Evolutionary conservation across 2,329 filamentous ascomycete species (phyloP), one percentile per base, ranked within the genome.

Genomic region (Scedosporium aurantiacum): DNA sequence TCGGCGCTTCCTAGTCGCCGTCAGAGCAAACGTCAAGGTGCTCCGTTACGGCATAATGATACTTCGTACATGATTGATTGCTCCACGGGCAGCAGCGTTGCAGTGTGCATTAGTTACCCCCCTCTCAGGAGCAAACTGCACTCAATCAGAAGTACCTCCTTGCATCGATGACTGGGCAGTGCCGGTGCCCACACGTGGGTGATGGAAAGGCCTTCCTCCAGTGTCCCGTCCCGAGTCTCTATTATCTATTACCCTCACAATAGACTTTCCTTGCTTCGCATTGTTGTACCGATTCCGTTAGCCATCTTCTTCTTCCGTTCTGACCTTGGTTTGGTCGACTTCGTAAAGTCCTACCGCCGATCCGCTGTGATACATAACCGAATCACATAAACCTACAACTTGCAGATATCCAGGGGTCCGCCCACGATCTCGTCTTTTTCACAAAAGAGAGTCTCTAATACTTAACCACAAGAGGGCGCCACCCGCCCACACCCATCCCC

Each of bases 371-470:
- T 47, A 47, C 57, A 47, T 47, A 59, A 23, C 28, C 57, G 57
- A 45, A 59, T 59, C 57, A 59, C 57, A 59, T 25, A 50, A 14
- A 47, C 14, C 37, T n/a, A 43, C 41, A 28, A 12, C 57, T 59
- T 27, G 57, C 57, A 59, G 57, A 59, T 27, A n/a, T 58, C 56
- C 56, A 58, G 56, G 56, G 56, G 56, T 14, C 56, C 32, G 37
- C 23, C 32, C 41, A 41, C 32, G 21, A 41, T 58, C 57, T 58
- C 40, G 16, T 18, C 18, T n/a, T 58, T 58, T 45, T 8, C 37
- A 41, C 57, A 40, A 25, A 40, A 41, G 57, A 43, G 12, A 18
- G 50, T 47, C 43, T 16, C 25, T 18, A 45, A 50, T 59, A 59
- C 57, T 59, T 59, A 52, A 59, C 57, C 27, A 59, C 41, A 41